Evolutionary conservation across 164 flowering plant species (phyloP).

Genomic region (Vitis rupestris): DNA sequence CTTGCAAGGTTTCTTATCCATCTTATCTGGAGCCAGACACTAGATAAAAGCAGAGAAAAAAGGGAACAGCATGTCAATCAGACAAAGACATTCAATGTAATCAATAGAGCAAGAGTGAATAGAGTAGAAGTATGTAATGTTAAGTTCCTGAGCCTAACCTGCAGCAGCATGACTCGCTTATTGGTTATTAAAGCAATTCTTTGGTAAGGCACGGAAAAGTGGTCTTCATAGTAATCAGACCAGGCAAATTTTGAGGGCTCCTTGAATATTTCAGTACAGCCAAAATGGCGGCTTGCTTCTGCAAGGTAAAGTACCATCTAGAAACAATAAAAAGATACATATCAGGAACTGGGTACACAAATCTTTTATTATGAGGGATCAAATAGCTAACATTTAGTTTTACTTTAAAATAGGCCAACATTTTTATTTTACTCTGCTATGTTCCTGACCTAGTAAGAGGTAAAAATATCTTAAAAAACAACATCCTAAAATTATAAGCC

Average conservation of each 20-base stretch:
- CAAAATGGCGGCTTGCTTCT: conserved; percentile 87
- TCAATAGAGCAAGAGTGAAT: background rate
- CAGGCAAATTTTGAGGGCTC: conserved; percentile 96
- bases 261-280: conserved; percentile 93
- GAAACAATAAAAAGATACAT: conserved; percentile 4
- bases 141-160: conserved; percentile 42
- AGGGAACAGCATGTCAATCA: background rate
- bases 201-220: conserved; percentile 66
- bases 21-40: conserved; percentile 67
- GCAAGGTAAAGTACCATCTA: conserved; percentile 93
- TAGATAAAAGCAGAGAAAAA: conserved; percentile 21
- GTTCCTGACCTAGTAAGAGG: too few species aligned
- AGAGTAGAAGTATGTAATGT: background rate
- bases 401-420: too few species aligned
- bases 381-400: too few species aligned
- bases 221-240: conserved; percentile 90
- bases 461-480: too few species aligned
- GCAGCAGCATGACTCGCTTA: conserved; percentile 82
- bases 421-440: too few species aligned
- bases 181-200: conserved; percentile 79
- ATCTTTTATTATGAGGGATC: too few species aligned
- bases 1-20: conserved; percentile 90
- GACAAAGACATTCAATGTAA: background rate
- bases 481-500: too few species aligned
- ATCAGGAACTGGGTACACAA: background rate